Percentiles rank a stretch among this genome's conserved stretches.
Evolutionary conservation across 768 basidiomycete species (phyloP).

Genomic region (Chalciporus sphaerocephalus): DNA sequence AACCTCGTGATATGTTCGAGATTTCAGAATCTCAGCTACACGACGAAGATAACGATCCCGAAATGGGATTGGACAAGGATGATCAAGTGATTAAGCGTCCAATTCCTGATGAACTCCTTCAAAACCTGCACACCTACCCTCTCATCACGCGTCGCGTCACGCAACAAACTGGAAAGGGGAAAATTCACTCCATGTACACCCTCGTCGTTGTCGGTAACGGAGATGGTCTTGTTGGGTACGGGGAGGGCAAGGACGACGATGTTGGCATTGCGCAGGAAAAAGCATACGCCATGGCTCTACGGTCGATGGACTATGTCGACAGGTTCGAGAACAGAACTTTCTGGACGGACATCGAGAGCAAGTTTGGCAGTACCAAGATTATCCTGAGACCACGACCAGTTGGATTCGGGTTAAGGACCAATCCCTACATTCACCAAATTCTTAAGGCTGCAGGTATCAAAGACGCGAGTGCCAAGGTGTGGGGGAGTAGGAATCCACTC

Average conservation of each 20-base stretch:
- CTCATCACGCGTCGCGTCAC: constrained; percentile 56
- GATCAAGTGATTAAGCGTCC: constrained; percentile 22
- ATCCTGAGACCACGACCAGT: constrained; percentile 77
- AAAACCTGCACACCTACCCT: constrained; percentile 35
- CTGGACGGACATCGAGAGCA: constrained; percentile 83
- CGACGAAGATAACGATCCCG: constrained; percentile 15
- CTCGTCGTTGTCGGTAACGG: constrained; percentile 80
- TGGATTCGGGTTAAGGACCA: constrained; percentile 90
- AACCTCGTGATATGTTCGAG: constrained; percentile 7
- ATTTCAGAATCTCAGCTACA: constrained; percentile 12
- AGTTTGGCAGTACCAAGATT: constrained; percentile 80
- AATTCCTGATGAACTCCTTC: constrained; percentile 21
- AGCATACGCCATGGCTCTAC: constrained; percentile 65
- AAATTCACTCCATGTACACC: constrained; percentile 58
- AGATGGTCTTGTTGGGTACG: constrained; percentile 76
- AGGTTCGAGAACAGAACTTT: constrained; percentile 95
- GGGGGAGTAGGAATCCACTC: constrained; percentile 80
- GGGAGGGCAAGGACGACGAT: constrained; percentile 73
- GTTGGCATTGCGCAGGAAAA: constrained; percentile 48
- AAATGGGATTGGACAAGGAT: constrained; percentile 5
- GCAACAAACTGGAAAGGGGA: constrained; percentile 94
- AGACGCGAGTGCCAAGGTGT: constrained; percentile 92
- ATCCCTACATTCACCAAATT: constrained; percentile 84
- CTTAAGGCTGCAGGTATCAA: constrained; percentile 93
- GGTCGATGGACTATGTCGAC: constrained; percentile 88